Base-by-base conservation (phyloP, 1,284 basidiomycete genomes). In the Sphagnurus paluster region DNA sequence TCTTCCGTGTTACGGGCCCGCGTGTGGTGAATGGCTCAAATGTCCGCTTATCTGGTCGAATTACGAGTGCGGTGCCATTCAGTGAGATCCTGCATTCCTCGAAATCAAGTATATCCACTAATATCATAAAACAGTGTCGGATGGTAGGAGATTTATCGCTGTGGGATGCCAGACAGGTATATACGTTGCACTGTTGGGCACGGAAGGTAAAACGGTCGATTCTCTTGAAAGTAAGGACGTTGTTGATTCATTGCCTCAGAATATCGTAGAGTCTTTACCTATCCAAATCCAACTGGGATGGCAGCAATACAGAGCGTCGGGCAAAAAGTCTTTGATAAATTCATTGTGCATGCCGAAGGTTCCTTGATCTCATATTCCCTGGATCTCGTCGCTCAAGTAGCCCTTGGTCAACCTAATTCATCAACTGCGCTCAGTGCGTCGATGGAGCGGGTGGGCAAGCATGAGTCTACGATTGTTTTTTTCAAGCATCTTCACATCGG, bases 111-210 rank as follows among this genome's bases (percentile, higher is more conserved):
- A 44, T 54, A 34, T 44, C 42, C 9, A 48, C 50, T 37, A 24
- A 28, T 42, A 56, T 56, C 52, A 16, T 46, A 8, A 16, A 53
- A 82, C 80, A 63, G 20, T 71, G 66, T 37, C n/a, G n/a, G 71
- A 69, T 0, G 75, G 74, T 2, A 76, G 72, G 49, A 72, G 68
- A 41, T 84, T 79, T 49, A 61, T 90, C 40, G 82, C 74, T 10
- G 77, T 85, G 3, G 82, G 79, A 7, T 84, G 81, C 48, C 64
- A 74, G 7, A 67, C 73, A 17, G 89, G 89, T 2, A 71, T 91
- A n/a, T 90, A 81, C 57, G 74, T 81, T 29, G 77, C 79, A 2
- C 66, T 67, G 20, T 71, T 71, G 35, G 77, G 78, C 28, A 71
- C 76, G 48, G 68, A 72, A 59, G 74, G 79, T 72, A 38, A 24